These are phyloP conservation scores for Toxoplasma gondii DNA, from an alignment of 169 alveolate species.

Conservation along the genomic window DNA sequence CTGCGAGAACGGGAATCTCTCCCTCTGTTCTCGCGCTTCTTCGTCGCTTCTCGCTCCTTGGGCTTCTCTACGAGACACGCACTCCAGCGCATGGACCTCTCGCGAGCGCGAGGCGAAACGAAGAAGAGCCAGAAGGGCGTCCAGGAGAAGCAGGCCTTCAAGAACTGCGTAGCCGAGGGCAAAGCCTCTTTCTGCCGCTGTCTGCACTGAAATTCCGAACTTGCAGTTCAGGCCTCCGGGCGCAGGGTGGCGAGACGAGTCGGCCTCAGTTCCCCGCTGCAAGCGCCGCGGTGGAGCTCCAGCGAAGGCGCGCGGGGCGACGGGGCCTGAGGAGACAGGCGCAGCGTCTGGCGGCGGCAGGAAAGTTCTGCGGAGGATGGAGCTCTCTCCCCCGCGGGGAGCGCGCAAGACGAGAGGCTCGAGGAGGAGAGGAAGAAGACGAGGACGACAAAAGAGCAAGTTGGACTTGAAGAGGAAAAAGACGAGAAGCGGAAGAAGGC, in stretches of 20 bases:
- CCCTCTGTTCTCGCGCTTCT: neutral
- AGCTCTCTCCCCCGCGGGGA: too few relatives aligned
- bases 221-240: too few relatives aligned
- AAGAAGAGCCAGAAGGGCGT: neutral
- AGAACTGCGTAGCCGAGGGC: neutral
- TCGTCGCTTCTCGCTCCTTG: neutral
- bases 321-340: too few relatives aligned
- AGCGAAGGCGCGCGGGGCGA: neutral
- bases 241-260: too few relatives aligned
- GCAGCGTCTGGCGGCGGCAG: too few relatives aligned
- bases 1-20: neutral
- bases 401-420: neutral
- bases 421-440: neutral
- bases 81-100: too few relatives aligned
- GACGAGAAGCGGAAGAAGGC: conserved; percentile 1
- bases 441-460: neutral
- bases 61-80: too few relatives aligned
- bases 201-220: too few relatives aligned
- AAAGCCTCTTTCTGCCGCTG: neutral
- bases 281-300: neutral
- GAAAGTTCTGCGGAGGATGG: too few relatives aligned
- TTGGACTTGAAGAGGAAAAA: neutral
- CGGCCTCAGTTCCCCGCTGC: too few relatives aligned
- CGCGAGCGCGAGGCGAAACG: neutral
- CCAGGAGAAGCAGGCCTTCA: conserved; percentile 1